These are phyloP conservation scores for Xerocomus amazonicus DNA, from an alignment of 1,284 basidiomycete genomes.

Conservation along the genomic window DNA sequence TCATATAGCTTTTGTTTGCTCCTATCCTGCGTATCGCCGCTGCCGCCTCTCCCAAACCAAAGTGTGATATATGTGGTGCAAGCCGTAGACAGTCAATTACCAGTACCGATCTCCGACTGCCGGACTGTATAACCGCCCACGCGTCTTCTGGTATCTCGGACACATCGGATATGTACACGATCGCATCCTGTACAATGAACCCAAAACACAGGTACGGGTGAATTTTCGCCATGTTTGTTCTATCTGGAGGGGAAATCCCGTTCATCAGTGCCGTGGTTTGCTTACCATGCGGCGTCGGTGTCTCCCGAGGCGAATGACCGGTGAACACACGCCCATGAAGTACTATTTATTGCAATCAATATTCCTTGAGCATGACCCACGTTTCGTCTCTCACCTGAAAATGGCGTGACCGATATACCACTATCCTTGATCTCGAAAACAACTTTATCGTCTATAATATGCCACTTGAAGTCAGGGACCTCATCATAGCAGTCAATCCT, in stretches of 20 bases:
- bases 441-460: slow-evolving; percentile 63
- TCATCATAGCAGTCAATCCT: slow-evolving; percentile 26
- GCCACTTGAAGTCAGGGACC: slow-evolving; percentile 79
- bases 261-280: slow-evolving; percentile 43
- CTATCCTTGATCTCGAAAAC: slow-evolving; percentile 65
- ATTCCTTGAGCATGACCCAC: neutral
- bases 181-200: slow-evolving; percentile 62
- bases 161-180: slow-evolving; percentile 74
- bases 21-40: slow-evolving; percentile 50
- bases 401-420: slow-evolving; percentile 61
- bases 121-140: slow-evolving; percentile 50
- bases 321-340: slow-evolving; percentile 64
- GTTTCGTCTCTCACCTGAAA: slow-evolving; percentile 50
- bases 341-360: slow-evolving; percentile 37
- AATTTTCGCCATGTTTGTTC: slow-evolving; percentile 21
- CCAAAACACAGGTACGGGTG: slow-evolving; percentile 69
- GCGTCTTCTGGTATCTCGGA: slow-evolving; percentile 68
- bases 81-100: slow-evolving; percentile 72
- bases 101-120: slow-evolving; percentile 47
- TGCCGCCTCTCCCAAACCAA: slow-evolving; percentile 61
- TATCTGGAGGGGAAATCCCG: slow-evolving; percentile 6
- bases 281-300: slow-evolving; percentile 42
- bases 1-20: slow-evolving; percentile 61
- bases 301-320: slow-evolving; percentile 36
- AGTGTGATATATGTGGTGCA: slow-evolving; percentile 63